Conservation (phyloP, 2,329 filamentous ascomycete species). For the Phialophora verrucosa region DNA sequence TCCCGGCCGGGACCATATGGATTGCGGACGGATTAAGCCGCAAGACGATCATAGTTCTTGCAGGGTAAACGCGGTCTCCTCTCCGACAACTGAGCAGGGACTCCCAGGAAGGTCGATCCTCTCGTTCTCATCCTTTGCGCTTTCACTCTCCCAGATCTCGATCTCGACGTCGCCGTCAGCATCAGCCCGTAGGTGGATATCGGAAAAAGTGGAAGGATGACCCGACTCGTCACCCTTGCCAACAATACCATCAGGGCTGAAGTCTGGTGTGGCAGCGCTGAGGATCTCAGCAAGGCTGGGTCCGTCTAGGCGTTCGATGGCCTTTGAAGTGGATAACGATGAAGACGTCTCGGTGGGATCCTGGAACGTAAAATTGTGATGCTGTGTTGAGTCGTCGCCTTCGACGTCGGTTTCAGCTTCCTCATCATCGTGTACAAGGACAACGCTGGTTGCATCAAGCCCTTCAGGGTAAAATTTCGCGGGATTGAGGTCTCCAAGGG, state of each 20-base stretch:
- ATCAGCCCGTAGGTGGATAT: background rate
- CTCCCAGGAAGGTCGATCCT: slow-evolving; percentile 19
- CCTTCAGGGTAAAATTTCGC: slow-evolving; percentile 71
- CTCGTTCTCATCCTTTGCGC: slow-evolving; percentile 61
- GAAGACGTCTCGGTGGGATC: slow-evolving; percentile 9
- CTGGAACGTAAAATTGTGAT: slow-evolving; percentile 30
- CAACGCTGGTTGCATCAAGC: slow-evolving; percentile 66
- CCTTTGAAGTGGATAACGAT: slow-evolving; percentile 21
- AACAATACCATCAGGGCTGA: background rate
- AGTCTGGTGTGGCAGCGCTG: slow-evolving; percentile 19
- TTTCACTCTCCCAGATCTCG: slow-evolving; percentile 74
- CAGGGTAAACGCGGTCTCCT: slow-evolving; percentile 33
- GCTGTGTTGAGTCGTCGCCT: slow-evolving; percentile 46
- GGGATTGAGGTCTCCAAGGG: slow-evolving; percentile 70
- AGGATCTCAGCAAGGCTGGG: slow-evolving; percentile 31
- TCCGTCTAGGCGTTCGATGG: slow-evolving; percentile 25
- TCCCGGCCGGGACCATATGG: no score
- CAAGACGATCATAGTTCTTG: slow-evolving; percentile 33
- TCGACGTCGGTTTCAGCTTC: slow-evolving; percentile 34
- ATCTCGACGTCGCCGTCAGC: slow-evolving; percentile 44
- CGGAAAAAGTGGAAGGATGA: background rate
- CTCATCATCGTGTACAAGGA: slow-evolving; percentile 67
- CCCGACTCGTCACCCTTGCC: slow-evolving; percentile 1
- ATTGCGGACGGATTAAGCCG: background rate
- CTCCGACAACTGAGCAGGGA: slow-evolving; percentile 22